Base-by-base conservation (phyloP, 306 rosid species). In the Argentina anserina region DNA sequence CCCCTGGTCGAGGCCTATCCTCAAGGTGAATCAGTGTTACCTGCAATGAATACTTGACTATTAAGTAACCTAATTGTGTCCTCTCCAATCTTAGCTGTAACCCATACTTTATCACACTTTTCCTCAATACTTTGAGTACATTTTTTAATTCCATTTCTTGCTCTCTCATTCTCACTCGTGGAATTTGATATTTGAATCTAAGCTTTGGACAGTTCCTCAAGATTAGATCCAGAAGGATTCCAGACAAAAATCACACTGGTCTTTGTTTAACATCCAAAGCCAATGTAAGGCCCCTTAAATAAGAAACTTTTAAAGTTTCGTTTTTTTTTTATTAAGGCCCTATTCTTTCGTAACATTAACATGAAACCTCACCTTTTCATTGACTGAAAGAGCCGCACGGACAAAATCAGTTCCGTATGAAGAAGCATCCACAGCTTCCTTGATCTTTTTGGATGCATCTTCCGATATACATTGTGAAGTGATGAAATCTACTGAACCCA, bases 401-500 rank as follows among this genome's bases (percentile, higher is more conserved):
- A 94, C 97, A 91, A 88, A 94, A 85, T 88, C 93, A 72, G 96
- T 81, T 76, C 97, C 97, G 62, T 81, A 91, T 2, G 93, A 85
- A 77, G 99, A 94, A 53, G 90, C 76, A 88, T 81, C 76, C 59
- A 87, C 92, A 72, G 99, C 99, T 29, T 94, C 92, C 82, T 87
- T 88, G 81, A 94, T 90, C 86, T 75, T 91, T 72, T 81, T 76
- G 47, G 87, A 84, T 73, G 87, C 96, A 60, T 80, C 85, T 71
- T 91, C 83, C 9, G 96, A 85, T 79, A 77, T 89, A 84, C 90
- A 91, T 31, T 82, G 85, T 31, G 99, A 94, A 59, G 93, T 90
- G 70, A 94, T 85, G 81, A 94, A 94, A 86, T 94, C 99, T 60
- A 94, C 89, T 74, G 97, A 94, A 67, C 99, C 99, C 79, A 94